phyloP scores from a whole-genome alignment of 2,329 filamentous ascomycete genomes.

The Ophiostoma sp. region DNA sequence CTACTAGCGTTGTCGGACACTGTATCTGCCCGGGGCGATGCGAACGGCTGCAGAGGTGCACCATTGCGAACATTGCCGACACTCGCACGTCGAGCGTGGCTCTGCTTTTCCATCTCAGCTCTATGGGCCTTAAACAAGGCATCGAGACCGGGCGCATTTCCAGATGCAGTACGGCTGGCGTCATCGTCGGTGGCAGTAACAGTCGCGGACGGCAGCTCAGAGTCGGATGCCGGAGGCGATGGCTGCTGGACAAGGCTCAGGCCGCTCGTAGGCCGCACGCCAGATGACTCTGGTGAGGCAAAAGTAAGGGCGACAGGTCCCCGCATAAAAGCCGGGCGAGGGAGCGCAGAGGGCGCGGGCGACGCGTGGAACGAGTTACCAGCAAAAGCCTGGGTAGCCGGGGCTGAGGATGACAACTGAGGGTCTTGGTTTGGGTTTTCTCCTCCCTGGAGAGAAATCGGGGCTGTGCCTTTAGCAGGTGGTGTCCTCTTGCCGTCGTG shows the following conservation, averaged over 20 bases:
- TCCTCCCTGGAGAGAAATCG: not conserved
- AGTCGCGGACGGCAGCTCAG: conserved; percentile 45
- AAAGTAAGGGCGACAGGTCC: conserved; percentile 48
- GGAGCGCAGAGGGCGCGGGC: conserved; percentile 81
- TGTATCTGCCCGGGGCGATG: conserved; percentile 37
- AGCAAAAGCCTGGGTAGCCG: conserved; percentile 63
- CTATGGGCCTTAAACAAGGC: conserved; percentile 85
- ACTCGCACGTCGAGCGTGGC: conserved; percentile 44
- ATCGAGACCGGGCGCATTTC: conserved; percentile 73
- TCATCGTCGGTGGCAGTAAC: conserved; percentile 32
- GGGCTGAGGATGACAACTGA: not conserved
- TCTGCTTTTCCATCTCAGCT: conserved; percentile 61
- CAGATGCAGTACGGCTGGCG: conserved; percentile 27
- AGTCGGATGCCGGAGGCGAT: conserved; percentile 50
- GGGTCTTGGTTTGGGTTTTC: not conserved
- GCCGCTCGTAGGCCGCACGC: conserved; percentile 40
- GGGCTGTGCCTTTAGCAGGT: conserved; percentile 34
- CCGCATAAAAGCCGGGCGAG: conserved; percentile 80
- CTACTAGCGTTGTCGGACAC: conserved; percentile 30
- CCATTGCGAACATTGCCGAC: conserved; percentile 42
- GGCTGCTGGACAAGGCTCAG: conserved; percentile 39
- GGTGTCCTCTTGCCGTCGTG: conserved; percentile 41
- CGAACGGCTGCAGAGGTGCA: conserved; percentile 46
- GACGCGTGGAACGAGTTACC: conserved; percentile 94
- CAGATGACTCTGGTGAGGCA: conserved; percentile 55